Conservation (phyloP, 495 filamentous ascomycete species). For the Cudoniella acicularis region DNA sequence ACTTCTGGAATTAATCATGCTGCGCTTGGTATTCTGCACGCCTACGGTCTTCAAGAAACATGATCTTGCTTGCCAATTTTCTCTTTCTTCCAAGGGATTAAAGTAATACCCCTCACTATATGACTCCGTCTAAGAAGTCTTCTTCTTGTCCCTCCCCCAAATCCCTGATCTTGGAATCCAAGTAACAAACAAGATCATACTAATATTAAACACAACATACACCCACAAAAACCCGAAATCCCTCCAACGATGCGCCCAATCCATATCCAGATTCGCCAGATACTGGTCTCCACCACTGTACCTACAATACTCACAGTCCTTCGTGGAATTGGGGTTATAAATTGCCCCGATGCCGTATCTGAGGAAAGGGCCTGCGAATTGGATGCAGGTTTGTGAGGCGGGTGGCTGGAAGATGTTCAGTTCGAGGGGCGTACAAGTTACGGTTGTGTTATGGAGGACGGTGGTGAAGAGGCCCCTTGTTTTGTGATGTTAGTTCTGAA, state of each 20-base stretch:
- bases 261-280: neutral
- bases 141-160: too few relatives aligned
- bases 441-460: conserved; percentile 13
- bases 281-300: neutral
- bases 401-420: neutral
- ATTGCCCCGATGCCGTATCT: neutral
- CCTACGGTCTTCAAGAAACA: too few relatives aligned
- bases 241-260: neutral
- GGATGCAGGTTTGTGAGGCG: neutral
- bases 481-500: neutral
- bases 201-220: neutral
- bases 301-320: neutral
- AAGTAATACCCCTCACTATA: too few relatives aligned
- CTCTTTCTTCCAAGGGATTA: too few relatives aligned
- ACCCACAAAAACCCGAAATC: neutral
- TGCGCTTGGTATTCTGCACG: too few relatives aligned
- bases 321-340: neutral
- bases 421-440: neutral
- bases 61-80: too few relatives aligned
- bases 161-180: neutral
- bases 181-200: neutral
- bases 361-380: neutral
- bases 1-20: too few relatives aligned
- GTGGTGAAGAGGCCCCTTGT: conserved; percentile 38
- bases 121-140: too few relatives aligned